A percentile compares a stretch with the other conserved stretches of the same genome.
phyloP scores from a whole-genome alignment of 75 land plant genomes.

The Pinus taeda region DNA sequence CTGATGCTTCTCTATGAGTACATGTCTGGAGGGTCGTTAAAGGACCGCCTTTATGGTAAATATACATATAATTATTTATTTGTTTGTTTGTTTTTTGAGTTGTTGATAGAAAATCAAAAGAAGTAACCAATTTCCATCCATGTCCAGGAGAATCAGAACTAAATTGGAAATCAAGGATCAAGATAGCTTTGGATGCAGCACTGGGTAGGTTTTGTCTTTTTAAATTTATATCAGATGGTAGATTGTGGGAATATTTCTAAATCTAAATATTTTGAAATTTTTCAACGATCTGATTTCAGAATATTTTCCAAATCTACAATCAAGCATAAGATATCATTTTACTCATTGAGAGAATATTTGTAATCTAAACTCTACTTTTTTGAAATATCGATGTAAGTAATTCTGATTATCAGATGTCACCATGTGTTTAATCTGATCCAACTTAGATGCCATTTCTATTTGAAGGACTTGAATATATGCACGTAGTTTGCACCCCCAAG shows the following conservation, averaged over 20 bases:
- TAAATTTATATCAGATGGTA: too few species aligned
- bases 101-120: not conserved
- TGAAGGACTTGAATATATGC: conserved; percentile 12
- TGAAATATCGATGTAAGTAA: too few species aligned
- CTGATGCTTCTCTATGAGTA: conserved; percentile 46
- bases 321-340: too few species aligned
- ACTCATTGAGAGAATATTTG: too few species aligned
- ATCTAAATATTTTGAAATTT: too few species aligned
- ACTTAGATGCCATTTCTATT: too few species aligned
- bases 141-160: not conserved
- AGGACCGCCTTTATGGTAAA: conserved; percentile 44
- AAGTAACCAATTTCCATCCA: not conserved
- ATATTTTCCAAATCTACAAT: too few species aligned
- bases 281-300: too few species aligned
- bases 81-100: not conserved
- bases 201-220: not conserved
- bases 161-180: conserved; percentile 3
- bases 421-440: too few species aligned
- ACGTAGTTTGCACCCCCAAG: not conserved
- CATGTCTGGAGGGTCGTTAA: conserved; percentile 34
- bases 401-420: too few species aligned
- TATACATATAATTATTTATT: not conserved
- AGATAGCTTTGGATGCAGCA: conserved; percentile 8
- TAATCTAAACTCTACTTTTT: too few species aligned
- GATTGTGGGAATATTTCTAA: too few species aligned